phyloP scores from a whole-genome alignment of 2,329 filamentous ascomycete genomes.

The Colletotrichum gloeosporioides region DNA sequence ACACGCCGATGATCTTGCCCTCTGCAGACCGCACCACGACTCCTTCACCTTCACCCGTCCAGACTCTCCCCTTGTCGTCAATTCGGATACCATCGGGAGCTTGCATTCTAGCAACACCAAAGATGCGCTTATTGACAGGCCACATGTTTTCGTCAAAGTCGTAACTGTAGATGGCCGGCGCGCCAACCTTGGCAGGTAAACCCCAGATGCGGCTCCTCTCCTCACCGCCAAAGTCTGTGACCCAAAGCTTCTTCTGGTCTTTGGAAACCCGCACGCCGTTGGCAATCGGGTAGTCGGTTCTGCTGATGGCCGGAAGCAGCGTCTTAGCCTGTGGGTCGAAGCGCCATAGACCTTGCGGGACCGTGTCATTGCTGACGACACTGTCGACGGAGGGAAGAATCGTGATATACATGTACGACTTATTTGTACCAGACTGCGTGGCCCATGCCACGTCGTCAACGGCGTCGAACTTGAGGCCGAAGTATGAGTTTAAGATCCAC shows the following conservation, averaged over 20 bases:
- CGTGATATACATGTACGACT: neutral
- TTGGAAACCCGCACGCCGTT: neutral
- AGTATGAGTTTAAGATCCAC: neutral
- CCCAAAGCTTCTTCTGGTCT: neutral
- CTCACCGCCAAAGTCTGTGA: neutral
- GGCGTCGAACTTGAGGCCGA: neutral
- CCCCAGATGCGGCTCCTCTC: neutral
- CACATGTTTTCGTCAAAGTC: neutral
- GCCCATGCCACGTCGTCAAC: neutral
- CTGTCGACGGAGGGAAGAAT: neutral
- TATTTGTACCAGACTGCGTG: neutral
- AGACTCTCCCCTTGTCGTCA: neutral
- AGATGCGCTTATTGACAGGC: neutral
- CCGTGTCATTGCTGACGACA: neutral
- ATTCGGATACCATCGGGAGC: neutral
- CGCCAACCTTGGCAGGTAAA: neutral
- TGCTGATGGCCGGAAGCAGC: neutral
- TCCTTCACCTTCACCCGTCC: neutral
- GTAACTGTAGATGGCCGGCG: neutral
- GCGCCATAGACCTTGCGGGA: neutral
- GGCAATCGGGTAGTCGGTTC: neutral
- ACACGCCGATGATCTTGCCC: neutral
- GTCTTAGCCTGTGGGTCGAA: neutral
- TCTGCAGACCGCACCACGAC: neutral
- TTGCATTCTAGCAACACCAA: neutral